Evolutionary conservation across 345 rosid genomes (phyloP), one percentile per base, ranked within the genome.

Genomic region (Durio zibethinus): DNA sequence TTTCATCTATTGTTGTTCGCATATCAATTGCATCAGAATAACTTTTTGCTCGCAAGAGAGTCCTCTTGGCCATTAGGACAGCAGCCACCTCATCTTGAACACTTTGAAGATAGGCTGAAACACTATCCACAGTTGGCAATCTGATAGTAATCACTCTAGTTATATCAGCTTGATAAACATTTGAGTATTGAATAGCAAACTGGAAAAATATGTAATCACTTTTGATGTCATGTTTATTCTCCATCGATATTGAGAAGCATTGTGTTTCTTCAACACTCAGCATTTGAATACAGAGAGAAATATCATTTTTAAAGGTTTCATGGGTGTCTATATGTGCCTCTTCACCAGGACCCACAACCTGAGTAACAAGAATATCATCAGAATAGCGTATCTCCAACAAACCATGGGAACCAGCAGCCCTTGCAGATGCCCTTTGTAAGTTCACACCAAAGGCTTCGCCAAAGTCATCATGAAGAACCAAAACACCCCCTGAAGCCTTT

Each of bases 401-500:
- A 64, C 99, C 90, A 62, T 75, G 78, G 68, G 78, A 75, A 45
- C 71, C 78, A 75, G 78, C 43, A 4, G 78, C 99, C 80, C 99
- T 87, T 35, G 87, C 82, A 80, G 97, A 88, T 47, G 99, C 98
- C 81, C 97, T 88, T 84, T 97, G 97, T 90, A 94, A 89, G 77
- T 94, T 95, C 77, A 97, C 93, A 68, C 98, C 97, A 80, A 97
- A 97, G 69, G 98, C 95, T 87, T 97, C 99, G 50, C 99, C 97
- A 83, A 97, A 97, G 85, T 97, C 99, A 80, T 97, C 97, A 70
- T 97, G 97, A 71, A 97, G 99, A 79, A 97, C 86, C 88, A 97
- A 76, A 63, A 91, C 97, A 80, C 99, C 99, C 10, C 99, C 99
- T 18, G 98, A 91, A 82, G 97, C 87, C 82, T 92, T 94, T 72